Evolutionary conservation across 352 stramenopile genomes (phyloP).

Genomic region (Pythium sp.): DNA sequence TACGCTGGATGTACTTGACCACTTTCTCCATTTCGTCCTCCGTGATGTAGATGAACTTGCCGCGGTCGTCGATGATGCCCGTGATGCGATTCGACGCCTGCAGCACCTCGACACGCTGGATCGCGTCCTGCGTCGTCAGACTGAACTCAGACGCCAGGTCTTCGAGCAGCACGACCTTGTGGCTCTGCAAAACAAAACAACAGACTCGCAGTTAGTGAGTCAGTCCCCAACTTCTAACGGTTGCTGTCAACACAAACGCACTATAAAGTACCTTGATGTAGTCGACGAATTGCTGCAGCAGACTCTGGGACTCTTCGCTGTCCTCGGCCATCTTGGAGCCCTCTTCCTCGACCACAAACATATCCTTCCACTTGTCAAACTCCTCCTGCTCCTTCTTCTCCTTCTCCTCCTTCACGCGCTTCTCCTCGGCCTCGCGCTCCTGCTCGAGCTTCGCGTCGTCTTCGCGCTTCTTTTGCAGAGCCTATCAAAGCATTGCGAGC

Average conservation of each 20-base stretch:
- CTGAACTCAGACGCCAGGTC: constrained; percentile 68
- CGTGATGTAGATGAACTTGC: constrained; percentile 83
- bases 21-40: constrained; percentile 78
- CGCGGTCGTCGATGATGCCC: constrained; percentile 73
- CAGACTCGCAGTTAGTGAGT: background rate
- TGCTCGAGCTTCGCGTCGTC: constrained; percentile 50
- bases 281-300: constrained; percentile 73
- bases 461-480: constrained; percentile 56
- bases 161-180: constrained; percentile 78
- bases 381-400: constrained; percentile 66
- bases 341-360: constrained; percentile 71
- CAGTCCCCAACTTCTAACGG: background rate
- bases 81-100: constrained; percentile 56
- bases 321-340: constrained; percentile 50
- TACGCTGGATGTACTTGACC: constrained; percentile 63
- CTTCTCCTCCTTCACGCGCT: constrained; percentile 42
- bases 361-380: constrained; percentile 75
- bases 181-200: constrained; percentile 23
- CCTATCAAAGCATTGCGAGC: background rate
- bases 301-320: constrained; percentile 54
- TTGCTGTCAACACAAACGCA: too few species aligned
- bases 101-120: constrained; percentile 57
- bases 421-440: constrained; percentile 43
- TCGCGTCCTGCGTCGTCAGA: constrained; percentile 62
- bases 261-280: constrained; percentile 46